Conservation (phyloP, 208 protist species). For the Leishmania turanica region DNA sequence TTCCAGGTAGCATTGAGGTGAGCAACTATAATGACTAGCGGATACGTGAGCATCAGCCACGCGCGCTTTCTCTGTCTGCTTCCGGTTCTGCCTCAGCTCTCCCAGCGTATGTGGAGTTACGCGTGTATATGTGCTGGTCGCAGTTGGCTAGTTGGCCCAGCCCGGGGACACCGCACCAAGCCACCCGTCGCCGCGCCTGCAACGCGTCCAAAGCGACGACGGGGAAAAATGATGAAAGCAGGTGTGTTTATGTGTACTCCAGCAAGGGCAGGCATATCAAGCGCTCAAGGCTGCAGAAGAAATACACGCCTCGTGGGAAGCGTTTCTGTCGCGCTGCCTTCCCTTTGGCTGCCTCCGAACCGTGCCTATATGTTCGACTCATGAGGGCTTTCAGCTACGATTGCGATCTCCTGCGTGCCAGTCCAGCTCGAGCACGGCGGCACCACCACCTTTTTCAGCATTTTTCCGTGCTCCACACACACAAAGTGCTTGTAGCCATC, state of each 20-base stretch:
- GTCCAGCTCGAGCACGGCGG: constrained; percentile 64
- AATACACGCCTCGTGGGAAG: background rate
- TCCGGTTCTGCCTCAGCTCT: background rate
- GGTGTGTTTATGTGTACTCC: background rate
- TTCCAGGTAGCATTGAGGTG: background rate
- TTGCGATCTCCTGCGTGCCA: constrained; percentile 50
- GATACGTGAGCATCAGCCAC: background rate
- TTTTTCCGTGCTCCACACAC: constrained; percentile 86
- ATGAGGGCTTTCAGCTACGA: constrained; percentile 37
- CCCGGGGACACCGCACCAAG: background rate
- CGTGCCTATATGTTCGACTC: constrained; percentile 45
- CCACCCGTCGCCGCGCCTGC: background rate
- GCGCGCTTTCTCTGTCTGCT: background rate
- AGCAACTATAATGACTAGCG: background rate
- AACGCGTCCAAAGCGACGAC: background rate
- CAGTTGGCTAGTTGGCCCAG: background rate
- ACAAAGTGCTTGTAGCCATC: constrained; percentile 85
- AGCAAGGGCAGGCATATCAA: background rate
- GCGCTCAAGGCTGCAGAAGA: background rate
- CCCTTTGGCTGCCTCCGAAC: background rate
- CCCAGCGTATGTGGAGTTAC: background rate
- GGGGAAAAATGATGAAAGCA: background rate
- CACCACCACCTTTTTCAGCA: constrained; percentile 63
- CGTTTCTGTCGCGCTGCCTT: background rate
- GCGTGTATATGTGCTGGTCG: background rate